phyloP scores from a whole-genome alignment of 768 basidiomycete species.

The Agrocybe praecox region DNA sequence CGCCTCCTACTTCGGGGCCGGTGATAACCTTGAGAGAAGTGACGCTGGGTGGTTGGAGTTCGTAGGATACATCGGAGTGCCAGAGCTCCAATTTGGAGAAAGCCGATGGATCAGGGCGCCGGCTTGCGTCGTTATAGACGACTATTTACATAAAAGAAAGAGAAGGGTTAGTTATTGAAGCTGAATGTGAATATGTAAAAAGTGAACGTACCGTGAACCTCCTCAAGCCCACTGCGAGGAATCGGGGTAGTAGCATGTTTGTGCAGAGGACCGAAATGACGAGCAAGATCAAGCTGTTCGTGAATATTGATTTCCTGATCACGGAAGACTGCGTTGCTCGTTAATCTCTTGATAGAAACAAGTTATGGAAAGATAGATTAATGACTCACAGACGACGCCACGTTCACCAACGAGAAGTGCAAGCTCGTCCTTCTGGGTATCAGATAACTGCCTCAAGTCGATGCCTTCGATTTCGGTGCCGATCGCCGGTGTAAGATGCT shows the following conservation, averaged over 20 bases:
- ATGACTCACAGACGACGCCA: conserved; percentile 75
- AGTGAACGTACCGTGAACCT: conserved; percentile 60
- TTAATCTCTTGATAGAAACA: not conserved
- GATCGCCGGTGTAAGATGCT: conserved; percentile 68
- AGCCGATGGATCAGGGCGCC: conserved; percentile 61
- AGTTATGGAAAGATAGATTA: conserved; percentile 4
- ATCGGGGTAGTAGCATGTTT: conserved; percentile 84
- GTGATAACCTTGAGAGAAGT: conserved; percentile 79
- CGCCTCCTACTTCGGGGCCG: conserved; percentile 71
- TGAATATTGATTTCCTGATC: conserved; percentile 72
- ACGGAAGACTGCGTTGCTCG: conserved; percentile 75
- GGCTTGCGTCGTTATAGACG: conserved; percentile 69
- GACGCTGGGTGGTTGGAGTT: conserved; percentile 77
- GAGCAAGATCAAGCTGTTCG: conserved; percentile 71
- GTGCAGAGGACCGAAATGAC: conserved; percentile 75
- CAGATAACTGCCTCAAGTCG: conserved; percentile 69
- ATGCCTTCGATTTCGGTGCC: conserved; percentile 77
- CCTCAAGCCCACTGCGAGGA: conserved; percentile 72
- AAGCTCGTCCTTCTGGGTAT: conserved; percentile 76
- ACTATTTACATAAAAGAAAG: conserved; percentile 37
- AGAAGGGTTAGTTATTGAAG: not conserved
- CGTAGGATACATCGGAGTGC: conserved; percentile 86
- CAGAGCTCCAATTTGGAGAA: conserved; percentile 79
- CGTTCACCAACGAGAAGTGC: conserved; percentile 76
- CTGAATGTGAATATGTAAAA: not conserved